Evolutionary conservation across 225 moss, liverwort and hornwort genomes (phyloP), one percentile per base, ranked within the genome.

Genomic region (Climacium dendroides): DNA sequence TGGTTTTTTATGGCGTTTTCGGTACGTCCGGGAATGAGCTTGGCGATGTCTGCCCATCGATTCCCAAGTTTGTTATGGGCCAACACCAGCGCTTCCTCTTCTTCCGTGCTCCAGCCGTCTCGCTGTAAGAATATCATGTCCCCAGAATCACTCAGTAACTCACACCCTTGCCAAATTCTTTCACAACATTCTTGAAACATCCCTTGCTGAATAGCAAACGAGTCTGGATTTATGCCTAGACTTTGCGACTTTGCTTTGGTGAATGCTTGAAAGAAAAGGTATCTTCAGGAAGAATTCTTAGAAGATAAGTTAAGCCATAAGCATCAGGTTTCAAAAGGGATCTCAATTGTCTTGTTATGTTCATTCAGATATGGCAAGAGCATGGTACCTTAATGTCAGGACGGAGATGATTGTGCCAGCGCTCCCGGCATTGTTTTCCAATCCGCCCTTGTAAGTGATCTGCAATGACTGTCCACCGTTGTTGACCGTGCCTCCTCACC

Each of bases 41-140:
- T 98, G 30, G 96, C 96, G 57, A 98, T 98, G 92, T 98, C 98
- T 28, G 98, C 98, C 98, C 96, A 98, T 64, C 96, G 94, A 87
- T 96, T 98, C 24, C 98, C 98, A 34, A 96, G 96, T 45, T 93
- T 91, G 82, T 96, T 96, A 64, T 98, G 98, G 29, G 96, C 98
- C 66, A 78, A 77, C 66, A 98, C 96, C 67, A 96, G 92, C 9
- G 95, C 96, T 87, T 94, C 95, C 88, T 96, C 98, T 88, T 98
- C 98, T 85, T 93, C 96, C 18, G 90, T 93, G 90, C 94, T 98
- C 98, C 98, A 98, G 30, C 94, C 96, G 74, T 95, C 95, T 87
- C 96, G 92, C 98, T 98, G 93, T 86, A 95, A 70, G 69, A 45
- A 74, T 10, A 67, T 23, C 78, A 86, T 35, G 41, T 69, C 59